Evolutionary conservation across 345 rosid species (phyloP), one percentile per base, ranked within the genome.

Genomic region (Gossypium anomalum): DNA sequence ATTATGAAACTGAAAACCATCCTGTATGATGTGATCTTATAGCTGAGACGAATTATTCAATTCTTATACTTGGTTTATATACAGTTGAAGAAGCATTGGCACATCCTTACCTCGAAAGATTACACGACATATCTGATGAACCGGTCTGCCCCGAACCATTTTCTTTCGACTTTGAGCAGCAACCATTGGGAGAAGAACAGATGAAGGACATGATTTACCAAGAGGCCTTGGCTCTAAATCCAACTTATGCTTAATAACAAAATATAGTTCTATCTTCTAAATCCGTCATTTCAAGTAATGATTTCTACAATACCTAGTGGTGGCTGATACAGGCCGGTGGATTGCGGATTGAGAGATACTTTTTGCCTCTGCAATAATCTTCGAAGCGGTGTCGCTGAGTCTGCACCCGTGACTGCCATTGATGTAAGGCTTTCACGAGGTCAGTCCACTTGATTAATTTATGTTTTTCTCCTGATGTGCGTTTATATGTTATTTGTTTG

Each of bases 11-110:
- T 22, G 9, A 66, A 43, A 44, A 1, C 62, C 27, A n/a, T n/a
- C 59, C n/a, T 53, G 49, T 20, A 38, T 53, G 19, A 34, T 34
- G 6, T 34, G 74, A 17, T 59, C 41, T 25, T 27, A 25, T 69
- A 15, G 72, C 51, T 51, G 59, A 51, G 44, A 49, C 11, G 45
- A 49, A 67, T 47, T 48, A 48, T 4, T 11, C 38, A 48, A 19
- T 7, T 17, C 38, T 56, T 53, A 76, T 64, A 0, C 56, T 71
- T 67, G 14, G 14, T 75, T 20, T 74, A 3, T 82, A 44, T 29
- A 80, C 89, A 96, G 99, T 96, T 79, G 98, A 96, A 79, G 93
- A 87, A 85, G 97, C 99, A 71, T 80, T 96, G 68, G 93, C 88
- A 34, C 98, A 93, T 56, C 99, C 89, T 10, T 96, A 90, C 77